phyloP scores from a whole-genome alignment of 495 filamentous ascomycete genomes.

The Terfezia claveryi region DNA sequence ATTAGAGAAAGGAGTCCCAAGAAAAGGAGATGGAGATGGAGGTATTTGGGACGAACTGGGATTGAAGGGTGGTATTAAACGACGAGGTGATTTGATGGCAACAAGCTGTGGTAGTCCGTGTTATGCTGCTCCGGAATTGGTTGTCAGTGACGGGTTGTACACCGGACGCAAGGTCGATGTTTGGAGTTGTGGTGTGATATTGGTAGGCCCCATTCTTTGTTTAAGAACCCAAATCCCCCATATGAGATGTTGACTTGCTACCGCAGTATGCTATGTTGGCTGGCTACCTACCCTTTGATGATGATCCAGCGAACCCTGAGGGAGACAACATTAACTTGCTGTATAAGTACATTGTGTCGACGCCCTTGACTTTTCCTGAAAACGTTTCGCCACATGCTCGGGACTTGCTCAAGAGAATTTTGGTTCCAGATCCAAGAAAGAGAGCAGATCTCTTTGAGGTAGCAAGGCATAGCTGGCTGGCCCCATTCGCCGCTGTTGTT shows the following conservation, averaged over 20 bases:
- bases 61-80: constrained; percentile 15
- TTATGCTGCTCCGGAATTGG: constrained; percentile 91
- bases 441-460: constrained; percentile 94
- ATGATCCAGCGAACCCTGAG: constrained; percentile 95
- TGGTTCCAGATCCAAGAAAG: constrained; percentile 90
- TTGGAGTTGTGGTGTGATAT: constrained; percentile 96
- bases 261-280: constrained; percentile 95
- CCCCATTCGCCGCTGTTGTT: constrained; percentile 83
- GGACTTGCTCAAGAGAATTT: constrained; percentile 73
- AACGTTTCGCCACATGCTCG: constrained; percentile 95
- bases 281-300: constrained; percentile 95
- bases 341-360: constrained; percentile 98
- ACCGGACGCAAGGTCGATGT: constrained; percentile 96
- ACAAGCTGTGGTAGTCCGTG: constrained; percentile 75
- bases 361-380: constrained; percentile 92
- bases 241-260: neutral
- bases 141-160: constrained; percentile 92
- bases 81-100: constrained; percentile 56
- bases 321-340: constrained; percentile 97
- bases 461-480: constrained; percentile 93
- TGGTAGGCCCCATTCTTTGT: constrained; percentile 37
- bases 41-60: constrained; percentile 10
- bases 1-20: constrained; percentile 19
- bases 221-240: neutral
- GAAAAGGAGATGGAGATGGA: constrained; percentile 16